Base-by-base conservation (phyloP, 768 basidiomycete species). In the Rhizopogon vulgaris region DNA sequence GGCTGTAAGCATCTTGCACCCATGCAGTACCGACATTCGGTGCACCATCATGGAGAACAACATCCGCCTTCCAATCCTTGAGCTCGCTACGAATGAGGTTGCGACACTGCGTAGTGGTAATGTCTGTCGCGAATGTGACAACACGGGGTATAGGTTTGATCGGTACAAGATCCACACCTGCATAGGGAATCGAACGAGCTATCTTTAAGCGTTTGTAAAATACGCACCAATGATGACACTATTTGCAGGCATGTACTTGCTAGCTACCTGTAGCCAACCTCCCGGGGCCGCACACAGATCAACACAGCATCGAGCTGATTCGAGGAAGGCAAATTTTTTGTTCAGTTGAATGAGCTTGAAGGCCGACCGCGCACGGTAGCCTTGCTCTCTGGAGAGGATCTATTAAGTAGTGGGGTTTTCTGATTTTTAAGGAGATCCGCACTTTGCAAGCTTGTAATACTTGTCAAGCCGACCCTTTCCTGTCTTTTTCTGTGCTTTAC, bases 21-120 rank as follows among this genome's bases (percentile, higher is more conserved):
- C 96, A 99, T 11, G 96, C 96, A 10, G 92, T 91, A 75, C 96
- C 96, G 68, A 99, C 96, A 68, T 99, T 99, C 22, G 96, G 96
- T 38, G 96, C 96, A 74, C 96, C 96, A 69, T 99, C 96, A 67
- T 99, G 96, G 52, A 99, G 81, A 12, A 99, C 94, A 49, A 98
- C 83, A 64, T 99, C 96, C 17, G 96, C 96, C 72, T 94, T 95
- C 96, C 96, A 99, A 66, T 97, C 94, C 67, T 98, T 97, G 56
- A 98, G 72, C 68, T 96, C 92, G 22, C 75, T 73, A 51, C 90
- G 83, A 52, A 99, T 82, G 52, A 87, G 80, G 63, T 86, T 84
- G 41, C 96, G 86, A 70, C 96, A 99, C 48, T 88, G 83, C 1
- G 84, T 70, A 4, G 93, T 96, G 15, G 96, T 99, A 61, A 99